Conservation (phyloP, 495 filamentous ascomycete species). For the Bryoglossum gracile region DNA sequence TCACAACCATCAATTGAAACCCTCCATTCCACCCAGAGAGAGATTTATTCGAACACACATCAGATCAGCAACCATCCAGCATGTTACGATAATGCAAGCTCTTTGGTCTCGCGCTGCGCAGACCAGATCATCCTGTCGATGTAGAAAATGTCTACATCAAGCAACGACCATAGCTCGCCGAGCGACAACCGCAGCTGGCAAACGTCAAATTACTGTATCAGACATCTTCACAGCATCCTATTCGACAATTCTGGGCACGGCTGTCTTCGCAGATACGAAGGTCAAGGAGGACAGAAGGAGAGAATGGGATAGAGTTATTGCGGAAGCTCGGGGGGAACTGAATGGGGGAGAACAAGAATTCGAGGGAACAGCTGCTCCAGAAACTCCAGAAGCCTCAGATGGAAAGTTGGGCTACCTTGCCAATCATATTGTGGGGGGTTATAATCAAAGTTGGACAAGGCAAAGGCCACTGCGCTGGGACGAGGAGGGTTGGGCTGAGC, state of each 20-base stretch:
- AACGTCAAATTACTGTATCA: slow-evolving; percentile 44
- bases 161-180: slow-evolving; percentile 45
- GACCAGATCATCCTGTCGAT: slow-evolving; percentile 54
- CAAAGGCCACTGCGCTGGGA: no score
- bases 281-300: slow-evolving; percentile 53
- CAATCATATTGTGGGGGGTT: no score
- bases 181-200: slow-evolving; percentile 44
- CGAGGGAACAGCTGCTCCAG: not conserved
- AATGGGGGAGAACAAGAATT: no score
- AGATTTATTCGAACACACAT: not conserved
- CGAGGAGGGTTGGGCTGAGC: no score
- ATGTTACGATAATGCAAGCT: slow-evolving; percentile 50
- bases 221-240: slow-evolving; percentile 66
- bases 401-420: no score
- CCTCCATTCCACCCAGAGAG: not conserved
- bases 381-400: not conserved
- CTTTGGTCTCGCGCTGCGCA: slow-evolving; percentile 63
- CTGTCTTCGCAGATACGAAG: slow-evolving; percentile 56
- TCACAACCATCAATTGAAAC: no score
- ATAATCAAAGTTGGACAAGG: no score
- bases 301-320: slow-evolving; percentile 55
- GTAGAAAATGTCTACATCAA: slow-evolving; percentile 53
- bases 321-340: slow-evolving; percentile 41
- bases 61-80: not conserved
- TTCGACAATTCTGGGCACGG: slow-evolving; percentile 65